Base-by-base conservation (phyloP, 345 rosid genomes). In the Mallotus nudiflorus region DNA sequence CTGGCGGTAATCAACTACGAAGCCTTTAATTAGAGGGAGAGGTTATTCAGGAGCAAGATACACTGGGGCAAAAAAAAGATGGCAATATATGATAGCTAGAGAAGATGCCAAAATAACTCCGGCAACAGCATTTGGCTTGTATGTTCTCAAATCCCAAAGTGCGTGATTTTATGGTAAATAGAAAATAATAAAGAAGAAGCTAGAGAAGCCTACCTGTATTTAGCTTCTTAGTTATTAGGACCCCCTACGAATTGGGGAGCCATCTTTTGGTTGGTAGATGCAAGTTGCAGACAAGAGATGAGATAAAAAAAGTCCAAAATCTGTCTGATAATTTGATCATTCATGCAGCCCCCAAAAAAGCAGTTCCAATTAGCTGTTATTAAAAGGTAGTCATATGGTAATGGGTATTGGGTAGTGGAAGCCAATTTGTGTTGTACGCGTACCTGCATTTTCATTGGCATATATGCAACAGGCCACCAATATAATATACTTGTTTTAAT, bases 71-170 rank as follows among this genome's bases (percentile, higher is more conserved):
- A n/a, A n/a, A n/a, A n/a, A n/a, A n/a, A n/a, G n/a, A n/a, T n/a
- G n/a, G n/a, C n/a, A n/a, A n/a, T n/a, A n/a, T n/a, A n/a, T n/a
- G n/a, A n/a, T n/a, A n/a, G n/a, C n/a, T n/a, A n/a, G n/a, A n/a
- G n/a, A n/a, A n/a, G n/a, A n/a, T n/a, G n/a, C n/a, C n/a, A n/a
- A n/a, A n/a, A n/a, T n/a, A n/a, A n/a, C n/a, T n/a, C n/a, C n/a
- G n/a, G n/a, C n/a, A 39, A 37, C 52, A 45, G 72, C 51, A n/a
- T 77, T 71, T 71, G 19, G 22, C 44, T n/a, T 77, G 67, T 67
- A 39, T 16, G 20, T 35, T 62, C 72, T 19, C 82, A 54, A 75
- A 78, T 78, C 80, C 84, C 84, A 60, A 81, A 49, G 62, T 68
- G 67, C 77, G 59, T 72, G 69, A 57, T 59, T 65, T 75, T 62